Evolutionary conservation across 139 green algal genomes (phyloP).

Genomic region (Medakamo hakoo): DNA sequence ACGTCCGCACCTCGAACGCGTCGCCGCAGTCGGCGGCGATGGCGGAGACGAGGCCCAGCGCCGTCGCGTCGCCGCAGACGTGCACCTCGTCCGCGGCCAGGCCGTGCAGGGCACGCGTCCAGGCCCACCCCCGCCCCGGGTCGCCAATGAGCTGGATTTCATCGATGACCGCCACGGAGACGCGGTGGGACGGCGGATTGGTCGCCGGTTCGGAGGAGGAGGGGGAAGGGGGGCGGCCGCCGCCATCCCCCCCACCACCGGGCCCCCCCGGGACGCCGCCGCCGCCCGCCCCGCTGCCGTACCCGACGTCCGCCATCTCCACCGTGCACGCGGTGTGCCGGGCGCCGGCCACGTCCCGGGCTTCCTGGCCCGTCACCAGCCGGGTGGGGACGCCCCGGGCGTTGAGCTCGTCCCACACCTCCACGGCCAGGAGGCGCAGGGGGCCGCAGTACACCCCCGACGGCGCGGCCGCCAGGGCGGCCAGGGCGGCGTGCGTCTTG

Average conservation of each 20-base stretch:
- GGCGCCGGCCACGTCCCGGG: slow-evolving; percentile 44
- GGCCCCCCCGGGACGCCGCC: background rate
- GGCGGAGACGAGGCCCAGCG: slow-evolving; percentile 48
- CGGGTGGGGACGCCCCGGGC: slow-evolving; percentile 26
- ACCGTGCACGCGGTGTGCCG: slow-evolving; percentile 82
- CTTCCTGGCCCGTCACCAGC: slow-evolving; percentile 74
- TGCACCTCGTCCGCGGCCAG: slow-evolving; percentile 74
- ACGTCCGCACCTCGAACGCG: slow-evolving; percentile 30
- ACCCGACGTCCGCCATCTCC: slow-evolving; percentile 67
- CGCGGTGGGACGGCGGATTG: slow-evolving; percentile 4
- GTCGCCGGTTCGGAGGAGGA: too few relatives aligned
- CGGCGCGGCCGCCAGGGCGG: slow-evolving; percentile 37
- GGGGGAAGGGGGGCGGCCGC: too few relatives aligned
- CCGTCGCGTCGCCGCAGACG: slow-evolving; percentile 78
- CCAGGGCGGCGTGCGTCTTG: slow-evolving; percentile 85
- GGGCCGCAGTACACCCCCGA: slow-evolving; percentile 85
- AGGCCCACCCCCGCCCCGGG: slow-evolving; percentile 71
- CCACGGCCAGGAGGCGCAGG: slow-evolving; percentile 84
- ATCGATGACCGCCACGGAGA: slow-evolving; percentile 88
- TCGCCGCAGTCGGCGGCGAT: slow-evolving; percentile 45
- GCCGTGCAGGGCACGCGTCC: slow-evolving; percentile 79
- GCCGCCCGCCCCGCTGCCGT: slow-evolving; percentile 6
- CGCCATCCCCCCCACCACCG: too few relatives aligned
- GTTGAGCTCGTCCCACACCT: slow-evolving; percentile 56
- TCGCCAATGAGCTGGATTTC: slow-evolving; percentile 90